These are phyloP conservation scores for Talaromyces rugulosus DNA, from an alignment of 2,329 filamentous ascomycete species.

Conservation along the genomic window DNA sequence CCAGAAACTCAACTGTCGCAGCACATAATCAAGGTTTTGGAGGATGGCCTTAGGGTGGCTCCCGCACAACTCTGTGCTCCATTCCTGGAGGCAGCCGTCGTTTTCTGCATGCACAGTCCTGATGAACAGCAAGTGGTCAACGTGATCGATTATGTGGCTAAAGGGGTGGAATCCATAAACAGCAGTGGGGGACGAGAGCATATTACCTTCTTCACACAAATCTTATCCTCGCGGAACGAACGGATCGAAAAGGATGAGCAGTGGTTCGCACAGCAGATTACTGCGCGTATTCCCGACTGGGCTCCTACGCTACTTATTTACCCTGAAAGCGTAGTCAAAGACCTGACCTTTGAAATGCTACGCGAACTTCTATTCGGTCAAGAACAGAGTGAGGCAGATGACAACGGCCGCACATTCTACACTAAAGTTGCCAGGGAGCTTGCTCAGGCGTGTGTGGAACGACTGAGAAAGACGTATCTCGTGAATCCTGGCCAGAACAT, in stretches of 20 bases:
- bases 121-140: conserved; percentile 32
- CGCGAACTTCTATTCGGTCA: conserved; percentile 39
- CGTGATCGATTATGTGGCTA: conserved; percentile 40
- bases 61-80: conserved; percentile 47
- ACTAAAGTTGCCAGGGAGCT: conserved; percentile 29
- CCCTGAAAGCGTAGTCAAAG: conserved; percentile 43
- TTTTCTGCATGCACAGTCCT: conserved; percentile 47
- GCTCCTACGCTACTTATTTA: conserved; percentile 51
- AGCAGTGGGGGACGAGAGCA: conserved; percentile 47
- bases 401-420: conserved; percentile 25
- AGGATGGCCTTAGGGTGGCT: conserved; percentile 51
- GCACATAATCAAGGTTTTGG: conserved; percentile 52
- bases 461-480: conserved; percentile 29
- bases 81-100: conserved; percentile 55
- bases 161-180: conserved; percentile 47
- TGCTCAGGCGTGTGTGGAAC: conserved; percentile 27
- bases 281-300: conserved; percentile 46
- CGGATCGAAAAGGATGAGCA: conserved; percentile 27
- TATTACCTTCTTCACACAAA: conserved; percentile 48
- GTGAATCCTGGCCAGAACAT: conserved; percentile 21
- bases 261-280: conserved; percentile 32
- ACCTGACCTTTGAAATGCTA: conserved; percentile 42
- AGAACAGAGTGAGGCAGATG: conserved; percentile 24
- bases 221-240: conserved; percentile 45
- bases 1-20: conserved; percentile 44